These are phyloP conservation scores for Tetrahymena elliotti DNA, from an alignment of 73 alveolate species.

Conservation along the genomic window DNA sequence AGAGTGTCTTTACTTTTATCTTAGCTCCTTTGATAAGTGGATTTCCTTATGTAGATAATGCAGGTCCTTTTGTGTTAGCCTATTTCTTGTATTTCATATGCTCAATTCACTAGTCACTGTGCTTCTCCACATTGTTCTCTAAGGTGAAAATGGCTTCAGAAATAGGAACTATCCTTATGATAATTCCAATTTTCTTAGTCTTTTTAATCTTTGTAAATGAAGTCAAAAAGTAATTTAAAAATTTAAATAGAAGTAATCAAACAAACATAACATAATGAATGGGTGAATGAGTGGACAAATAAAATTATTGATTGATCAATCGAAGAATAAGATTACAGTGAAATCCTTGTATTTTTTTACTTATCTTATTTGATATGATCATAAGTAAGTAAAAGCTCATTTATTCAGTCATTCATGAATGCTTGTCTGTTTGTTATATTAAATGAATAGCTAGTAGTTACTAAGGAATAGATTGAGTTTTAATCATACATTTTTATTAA, in stretches of 20 bases:
- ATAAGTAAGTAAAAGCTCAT: no score
- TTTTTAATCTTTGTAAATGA: conserved; percentile 17
- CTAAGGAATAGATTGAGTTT: not conserved
- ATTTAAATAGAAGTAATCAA: not conserved
- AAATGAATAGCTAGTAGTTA: not conserved
- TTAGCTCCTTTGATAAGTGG: not conserved
- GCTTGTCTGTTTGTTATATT: not conserved
- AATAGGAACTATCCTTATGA: conserved; percentile 4
- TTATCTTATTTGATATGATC: no score
- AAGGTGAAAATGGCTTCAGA: conserved; percentile 42
- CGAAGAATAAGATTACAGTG: not conserved
- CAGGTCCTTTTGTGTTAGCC: not conserved
- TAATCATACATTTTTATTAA: not conserved
- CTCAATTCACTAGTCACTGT: conserved; percentile 15
- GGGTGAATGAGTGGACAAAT: not conserved
- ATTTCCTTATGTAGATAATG: not conserved
- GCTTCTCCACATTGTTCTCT: conserved; percentile 13
- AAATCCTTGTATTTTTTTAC: not conserved
- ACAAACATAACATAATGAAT: no score
- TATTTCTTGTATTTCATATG: conserved; percentile 14
- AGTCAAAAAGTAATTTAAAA: not conserved
- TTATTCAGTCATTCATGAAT: not conserved
- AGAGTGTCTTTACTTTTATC: not conserved
- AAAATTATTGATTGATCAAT: not conserved
- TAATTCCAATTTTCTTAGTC: conserved; percentile 15